A percentile compares a stretch with the other conserved stretches of the same genome.
Conservation (phyloP, 2,329 filamentous ascomycete species). For the Plenodomus tracheiphilus region DNA sequence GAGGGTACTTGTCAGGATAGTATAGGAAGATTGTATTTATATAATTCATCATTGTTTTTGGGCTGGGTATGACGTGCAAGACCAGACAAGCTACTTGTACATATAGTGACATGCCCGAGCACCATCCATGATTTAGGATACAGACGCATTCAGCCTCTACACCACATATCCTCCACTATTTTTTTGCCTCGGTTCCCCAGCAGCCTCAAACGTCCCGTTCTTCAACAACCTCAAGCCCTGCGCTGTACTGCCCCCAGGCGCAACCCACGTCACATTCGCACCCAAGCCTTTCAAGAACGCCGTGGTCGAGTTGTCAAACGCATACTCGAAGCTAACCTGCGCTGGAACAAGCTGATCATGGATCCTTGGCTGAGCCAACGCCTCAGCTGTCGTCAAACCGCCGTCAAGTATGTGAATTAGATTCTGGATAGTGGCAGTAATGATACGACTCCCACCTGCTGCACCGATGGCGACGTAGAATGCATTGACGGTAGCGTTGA, state of each 20-base stretch:
- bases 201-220: slow-evolving; percentile 77
- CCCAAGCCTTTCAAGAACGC: slow-evolving; percentile 65
- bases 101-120: no score
- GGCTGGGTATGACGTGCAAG: no score
- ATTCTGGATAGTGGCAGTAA: slow-evolving; percentile 75
- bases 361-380: slow-evolving; percentile 68
- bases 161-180: slow-evolving; percentile 68
- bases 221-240: slow-evolving; percentile 66
- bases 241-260: slow-evolving; percentile 66
- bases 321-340: slow-evolving; percentile 66
- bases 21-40: no score
- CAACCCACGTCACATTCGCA: slow-evolving; percentile 73
- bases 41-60: no score
- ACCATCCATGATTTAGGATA: no score
- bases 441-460: slow-evolving; percentile 81
- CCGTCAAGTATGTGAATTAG: slow-evolving; percentile 74
- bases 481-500: slow-evolving; percentile 54
- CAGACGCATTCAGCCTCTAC: no score
- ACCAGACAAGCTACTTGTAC: no score
- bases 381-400: slow-evolving; percentile 61
- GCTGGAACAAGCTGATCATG: slow-evolving; percentile 85
- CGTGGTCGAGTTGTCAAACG: slow-evolving; percentile 67
- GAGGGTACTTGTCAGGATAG: no score
- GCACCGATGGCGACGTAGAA: slow-evolving; percentile 73
- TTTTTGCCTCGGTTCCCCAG: slow-evolving; percentile 72